Evolutionary conservation across 1,284 basidiomycete species (phyloP).

Genomic region (Grifola frondosa): DNA sequence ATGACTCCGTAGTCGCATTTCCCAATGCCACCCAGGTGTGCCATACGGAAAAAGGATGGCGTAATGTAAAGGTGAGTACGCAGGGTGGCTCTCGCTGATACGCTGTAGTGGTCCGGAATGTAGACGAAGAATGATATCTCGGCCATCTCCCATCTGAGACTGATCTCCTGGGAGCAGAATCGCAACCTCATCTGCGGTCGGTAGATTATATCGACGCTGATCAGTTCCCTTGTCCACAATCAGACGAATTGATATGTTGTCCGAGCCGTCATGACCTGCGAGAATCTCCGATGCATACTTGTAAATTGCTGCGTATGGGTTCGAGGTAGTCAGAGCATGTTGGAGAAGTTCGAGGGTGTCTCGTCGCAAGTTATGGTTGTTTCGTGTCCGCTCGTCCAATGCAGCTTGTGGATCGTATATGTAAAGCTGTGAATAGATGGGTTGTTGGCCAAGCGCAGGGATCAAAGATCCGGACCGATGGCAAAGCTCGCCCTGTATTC

Average conservation of each 20-base stretch:
- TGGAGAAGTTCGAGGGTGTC: constrained; percentile 18
- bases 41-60: constrained; percentile 39
- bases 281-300: too few species aligned
- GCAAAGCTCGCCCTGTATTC: constrained; percentile 23
- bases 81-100: constrained; percentile 36
- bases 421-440: constrained; percentile 26
- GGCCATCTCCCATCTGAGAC: constrained; percentile 6
- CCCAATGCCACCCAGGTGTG: constrained; percentile 39
- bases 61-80: constrained; percentile 39
- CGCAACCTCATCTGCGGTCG: constrained; percentile 39
- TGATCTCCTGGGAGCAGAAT: constrained; percentile 34
- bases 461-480: constrained; percentile 22
- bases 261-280: too few species aligned
- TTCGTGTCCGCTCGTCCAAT: constrained; percentile 4
- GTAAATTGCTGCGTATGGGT: too few species aligned
- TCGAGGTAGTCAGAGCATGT: too few species aligned
- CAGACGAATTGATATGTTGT: too few species aligned
- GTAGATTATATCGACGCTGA: constrained; percentile 36
- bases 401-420: constrained; percentile 23
- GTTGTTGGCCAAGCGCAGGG: constrained; percentile 9
- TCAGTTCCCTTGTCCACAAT: too few species aligned
- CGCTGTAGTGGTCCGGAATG: constrained; percentile 22
- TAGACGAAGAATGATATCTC: constrained; percentile 35
- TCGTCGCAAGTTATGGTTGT: constrained; percentile 11
- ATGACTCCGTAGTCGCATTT: constrained; percentile 20